A percentile compares a stretch with the other conserved stretches of the same genome.
phyloP scores from a whole-genome alignment of 2,329 filamentous ascomycete species.

The Scedosporium boydii region DNA sequence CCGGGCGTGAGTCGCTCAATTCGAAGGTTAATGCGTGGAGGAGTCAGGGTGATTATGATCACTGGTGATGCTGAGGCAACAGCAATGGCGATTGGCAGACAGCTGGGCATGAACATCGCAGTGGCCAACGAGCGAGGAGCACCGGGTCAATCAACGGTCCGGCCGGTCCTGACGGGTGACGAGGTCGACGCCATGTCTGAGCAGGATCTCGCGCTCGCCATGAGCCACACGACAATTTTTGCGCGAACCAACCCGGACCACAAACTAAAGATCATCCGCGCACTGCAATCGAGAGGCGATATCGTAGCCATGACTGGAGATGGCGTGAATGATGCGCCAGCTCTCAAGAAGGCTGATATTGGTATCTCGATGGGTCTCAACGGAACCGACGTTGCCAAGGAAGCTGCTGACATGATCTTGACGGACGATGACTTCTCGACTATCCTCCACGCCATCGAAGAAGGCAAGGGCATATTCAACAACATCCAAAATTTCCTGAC shows the following conservation, averaged over 20 bases:
- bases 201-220: constrained; percentile 71
- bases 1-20: constrained; percentile 87
- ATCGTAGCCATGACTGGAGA: constrained; percentile 99
- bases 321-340: constrained; percentile 94
- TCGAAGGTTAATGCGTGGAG: constrained; percentile 79
- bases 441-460: constrained; percentile 90
- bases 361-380: constrained; percentile 94
- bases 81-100: constrained; percentile 84
- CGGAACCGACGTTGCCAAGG: constrained; percentile 95
- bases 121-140: constrained; percentile 36
- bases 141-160: constrained; percentile 47
- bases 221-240: constrained; percentile 86
- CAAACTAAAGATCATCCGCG: constrained; percentile 93
- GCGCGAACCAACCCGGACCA: constrained; percentile 94
- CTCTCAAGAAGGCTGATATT: constrained; percentile 94
- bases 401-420: constrained; percentile 86
- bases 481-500: constrained; percentile 99
- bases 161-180: constrained; percentile 73
- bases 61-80: constrained; percentile 95
- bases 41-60: constrained; percentile 98
- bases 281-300: constrained; percentile 83
- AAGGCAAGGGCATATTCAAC: constrained; percentile 98
- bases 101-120: constrained; percentile 84
- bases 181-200: constrained; percentile 92
- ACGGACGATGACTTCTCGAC: constrained; percentile 86